phyloP scores from a whole-genome alignment of 2,329 filamentous ascomycete species.

The Sphaceloma murrayae region DNA sequence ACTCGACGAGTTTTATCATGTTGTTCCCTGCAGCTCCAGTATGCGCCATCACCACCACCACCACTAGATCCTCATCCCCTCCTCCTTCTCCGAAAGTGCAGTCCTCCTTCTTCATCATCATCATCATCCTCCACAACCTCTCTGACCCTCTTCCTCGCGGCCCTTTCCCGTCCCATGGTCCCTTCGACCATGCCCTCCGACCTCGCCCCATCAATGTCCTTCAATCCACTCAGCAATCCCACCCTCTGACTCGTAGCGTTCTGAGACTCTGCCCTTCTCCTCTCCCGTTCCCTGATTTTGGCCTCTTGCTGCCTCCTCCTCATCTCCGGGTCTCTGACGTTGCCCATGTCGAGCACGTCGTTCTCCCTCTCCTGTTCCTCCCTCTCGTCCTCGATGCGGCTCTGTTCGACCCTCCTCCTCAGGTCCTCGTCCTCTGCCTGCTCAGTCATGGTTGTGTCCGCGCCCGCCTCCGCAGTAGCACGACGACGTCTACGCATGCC shows the following conservation, averaged over 20 bases:
- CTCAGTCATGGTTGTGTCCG: slow-evolving; percentile 17
- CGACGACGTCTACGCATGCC: slow-evolving; percentile 25
- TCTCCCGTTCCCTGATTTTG: slow-evolving; percentile 20
- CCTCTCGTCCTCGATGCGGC: slow-evolving; percentile 1
- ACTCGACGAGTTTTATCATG: too few relatives aligned
- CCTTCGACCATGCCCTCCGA: slow-evolving; percentile 20
- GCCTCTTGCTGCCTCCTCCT: slow-evolving; percentile 22
- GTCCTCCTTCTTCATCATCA: slow-evolving; percentile 49
- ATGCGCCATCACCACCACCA: not conserved
- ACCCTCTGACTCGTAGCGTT: slow-evolving; percentile 21
- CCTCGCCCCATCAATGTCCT: slow-evolving; percentile 16
- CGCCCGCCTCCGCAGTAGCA: slow-evolving; percentile 18
- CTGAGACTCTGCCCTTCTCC: slow-evolving; percentile 23
- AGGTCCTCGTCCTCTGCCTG: slow-evolving; percentile 11
- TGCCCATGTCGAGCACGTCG: slow-evolving; percentile 10
- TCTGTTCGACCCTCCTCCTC: not conserved
- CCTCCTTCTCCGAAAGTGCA: slow-evolving; percentile 44
- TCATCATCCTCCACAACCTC: slow-evolving; percentile 32
- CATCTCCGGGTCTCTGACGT: slow-evolving; percentile 8
- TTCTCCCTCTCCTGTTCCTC: slow-evolving; percentile 1
- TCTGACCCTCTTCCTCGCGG: slow-evolving; percentile 15
- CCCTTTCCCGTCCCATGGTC: slow-evolving; percentile 26
- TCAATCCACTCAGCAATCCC: slow-evolving; percentile 20
- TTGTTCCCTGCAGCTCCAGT: too few relatives aligned
- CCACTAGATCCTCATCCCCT: slow-evolving; percentile 5